Evolutionary conservation across 306 rosid genomes (phyloP).

Genomic region (Calophaca sinica): DNA sequence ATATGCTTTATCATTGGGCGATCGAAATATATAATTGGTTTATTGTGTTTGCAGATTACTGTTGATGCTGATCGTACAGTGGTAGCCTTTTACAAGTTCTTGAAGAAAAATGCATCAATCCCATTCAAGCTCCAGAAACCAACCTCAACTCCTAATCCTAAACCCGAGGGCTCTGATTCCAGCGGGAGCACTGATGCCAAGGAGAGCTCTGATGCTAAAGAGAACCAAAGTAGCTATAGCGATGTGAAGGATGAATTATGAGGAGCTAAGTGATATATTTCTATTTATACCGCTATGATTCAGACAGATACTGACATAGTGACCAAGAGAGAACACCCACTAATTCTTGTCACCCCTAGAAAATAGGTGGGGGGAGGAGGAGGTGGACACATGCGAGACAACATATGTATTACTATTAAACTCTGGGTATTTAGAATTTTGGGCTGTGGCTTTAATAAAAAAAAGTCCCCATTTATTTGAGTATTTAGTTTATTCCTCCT

Average conservation of each 20-base stretch:
- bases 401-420: constrained; percentile 22
- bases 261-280: constrained; percentile 37
- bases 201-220: constrained; percentile 47
- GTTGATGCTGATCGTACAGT: constrained; percentile 93
- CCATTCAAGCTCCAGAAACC: constrained; percentile 98
- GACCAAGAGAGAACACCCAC: constrained; percentile 35
- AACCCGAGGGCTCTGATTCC: constrained; percentile 55
- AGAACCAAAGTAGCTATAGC: constrained; percentile 54
- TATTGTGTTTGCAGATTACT: constrained; percentile 62
- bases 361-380: background rate
- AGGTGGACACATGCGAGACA: constrained; percentile 25
- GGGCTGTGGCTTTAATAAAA: constrained; percentile 34
- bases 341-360: constrained; percentile 29
- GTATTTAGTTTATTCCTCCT: constrained; percentile 9
- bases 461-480: constrained; percentile 15
- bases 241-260: constrained; percentile 85
- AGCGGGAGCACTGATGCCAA: constrained; percentile 51
- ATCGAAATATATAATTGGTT: constrained; percentile 35
- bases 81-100: constrained; percentile 93
- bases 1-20: background rate
- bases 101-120: constrained; percentile 90
- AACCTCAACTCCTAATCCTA: constrained; percentile 60
- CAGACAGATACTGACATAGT: constrained; percentile 41
- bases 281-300: constrained; percentile 42
- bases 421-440: constrained; percentile 36